phyloP scores from a whole-genome alignment of 2,329 filamentous ascomycete species.

The Nemania diffusa region DNA sequence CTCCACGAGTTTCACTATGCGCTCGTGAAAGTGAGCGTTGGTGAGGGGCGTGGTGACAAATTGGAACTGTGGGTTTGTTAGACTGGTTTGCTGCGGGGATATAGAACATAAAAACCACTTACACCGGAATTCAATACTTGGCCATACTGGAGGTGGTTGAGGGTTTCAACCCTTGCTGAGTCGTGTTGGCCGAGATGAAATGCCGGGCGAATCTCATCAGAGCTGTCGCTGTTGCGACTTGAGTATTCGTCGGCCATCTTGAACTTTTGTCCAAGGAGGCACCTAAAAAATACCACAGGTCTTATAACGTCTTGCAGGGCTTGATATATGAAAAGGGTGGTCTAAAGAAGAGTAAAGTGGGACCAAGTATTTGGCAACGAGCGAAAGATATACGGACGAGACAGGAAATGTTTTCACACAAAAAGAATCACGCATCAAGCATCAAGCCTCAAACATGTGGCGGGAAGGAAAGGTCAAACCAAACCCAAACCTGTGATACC shows the following conservation, averaged over 20 bases:
- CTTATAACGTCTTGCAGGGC: conserved; percentile 17
- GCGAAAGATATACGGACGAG: neutral
- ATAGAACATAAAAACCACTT: conserved; percentile 51
- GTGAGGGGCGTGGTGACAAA: conserved; percentile 84
- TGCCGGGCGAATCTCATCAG: conserved; percentile 62
- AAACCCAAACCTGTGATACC: neutral
- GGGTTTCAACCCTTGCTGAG: conserved; percentile 67
- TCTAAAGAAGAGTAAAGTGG: neutral
- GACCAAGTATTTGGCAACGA: neutral
- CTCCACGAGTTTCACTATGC: conserved; percentile 71
- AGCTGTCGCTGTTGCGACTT: conserved; percentile 45
- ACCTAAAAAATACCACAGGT: neutral
- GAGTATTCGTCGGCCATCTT: conserved; percentile 41
- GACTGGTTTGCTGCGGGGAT: neutral
- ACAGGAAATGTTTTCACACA: neutral
- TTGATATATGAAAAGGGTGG: conserved; percentile 2
- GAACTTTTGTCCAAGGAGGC: neutral
- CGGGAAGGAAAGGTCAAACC: neutral
- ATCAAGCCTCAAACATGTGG: neutral
- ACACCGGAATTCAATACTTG: conserved; percentile 76
- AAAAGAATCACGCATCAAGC: neutral
- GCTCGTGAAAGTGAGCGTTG: conserved; percentile 75
- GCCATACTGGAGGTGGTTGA: conserved; percentile 72
- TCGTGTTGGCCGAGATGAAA: conserved; percentile 83
- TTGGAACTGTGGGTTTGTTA: conserved; percentile 68